Evolutionary conservation across 805 yeast genomes (phyloP).

Genomic region (Candida sakaeoensis): DNA sequence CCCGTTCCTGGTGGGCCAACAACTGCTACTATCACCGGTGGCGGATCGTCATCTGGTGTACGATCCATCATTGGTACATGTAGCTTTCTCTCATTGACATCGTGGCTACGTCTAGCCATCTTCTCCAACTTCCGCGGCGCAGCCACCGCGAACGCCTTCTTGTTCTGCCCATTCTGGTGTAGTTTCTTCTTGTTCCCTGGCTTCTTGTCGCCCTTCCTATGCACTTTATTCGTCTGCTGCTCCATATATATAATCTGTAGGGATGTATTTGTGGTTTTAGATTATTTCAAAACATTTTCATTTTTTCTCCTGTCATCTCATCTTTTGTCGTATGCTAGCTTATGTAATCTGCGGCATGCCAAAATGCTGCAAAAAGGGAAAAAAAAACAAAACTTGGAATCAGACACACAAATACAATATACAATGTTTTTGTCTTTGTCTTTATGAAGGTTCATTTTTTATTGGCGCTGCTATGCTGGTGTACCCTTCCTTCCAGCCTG

Average conservation of each 20-base stretch:
- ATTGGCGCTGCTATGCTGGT: too few relatives aligned
- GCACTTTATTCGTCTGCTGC: slow-evolving; percentile 77
- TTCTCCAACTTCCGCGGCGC: slow-evolving; percentile 81
- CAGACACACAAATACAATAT: too few relatives aligned
- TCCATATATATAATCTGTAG: too few relatives aligned
- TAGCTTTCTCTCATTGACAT: slow-evolving; percentile 72
- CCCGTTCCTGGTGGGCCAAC: slow-evolving; percentile 99
- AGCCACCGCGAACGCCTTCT: slow-evolving; percentile 42
- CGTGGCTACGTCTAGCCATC: slow-evolving; percentile 81
- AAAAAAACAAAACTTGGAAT: neutral
- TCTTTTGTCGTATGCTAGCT: neutral
- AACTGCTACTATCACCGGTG: slow-evolving; percentile 93
- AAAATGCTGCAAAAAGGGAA: neutral
- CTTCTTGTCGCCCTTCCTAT: slow-evolving; percentile 50
- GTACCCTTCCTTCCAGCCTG: slow-evolving; percentile 19
- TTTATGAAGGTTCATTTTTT: too few relatives aligned
- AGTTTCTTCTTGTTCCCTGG: slow-evolving; percentile 79
- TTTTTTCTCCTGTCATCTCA: slow-evolving; percentile 3
- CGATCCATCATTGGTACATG: slow-evolving; percentile 98
- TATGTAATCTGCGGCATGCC: slow-evolving; percentile 5
- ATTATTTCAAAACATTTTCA: neutral
- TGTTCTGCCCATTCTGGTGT: slow-evolving; percentile 71
- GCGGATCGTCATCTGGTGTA: slow-evolving; percentile 96
- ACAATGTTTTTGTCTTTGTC: too few relatives aligned
- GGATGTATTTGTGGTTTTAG: too few relatives aligned